Percentiles rank a stretch among this genome's conserved stretches.
Conservation (phyloP, 257 asterid genomes). For the Solanum piurae region DNA sequence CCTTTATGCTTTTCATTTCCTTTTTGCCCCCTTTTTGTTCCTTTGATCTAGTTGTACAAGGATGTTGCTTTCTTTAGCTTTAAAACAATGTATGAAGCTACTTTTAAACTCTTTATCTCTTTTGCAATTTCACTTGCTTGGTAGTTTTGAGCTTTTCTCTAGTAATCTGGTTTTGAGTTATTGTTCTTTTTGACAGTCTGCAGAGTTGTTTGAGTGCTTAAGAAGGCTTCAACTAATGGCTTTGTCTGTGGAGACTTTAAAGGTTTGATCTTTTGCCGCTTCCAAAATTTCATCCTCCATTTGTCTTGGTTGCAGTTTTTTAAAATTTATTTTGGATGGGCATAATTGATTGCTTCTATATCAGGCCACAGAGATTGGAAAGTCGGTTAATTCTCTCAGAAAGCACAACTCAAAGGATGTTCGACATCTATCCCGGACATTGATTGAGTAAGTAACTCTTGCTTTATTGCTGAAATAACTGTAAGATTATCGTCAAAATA, state of each 20-base stretch:
- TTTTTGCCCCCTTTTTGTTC: background rate
- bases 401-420: slow-evolving; percentile 45
- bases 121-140: background rate
- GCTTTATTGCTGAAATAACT: background rate
- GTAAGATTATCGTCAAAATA: background rate
- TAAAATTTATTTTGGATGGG: background rate
- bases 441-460: slow-evolving; percentile 32
- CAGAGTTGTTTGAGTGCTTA: slow-evolving; percentile 44
- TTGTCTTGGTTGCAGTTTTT: background rate
- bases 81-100: background rate
- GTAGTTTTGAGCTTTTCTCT: slow-evolving; percentile 2
- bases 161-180: slow-evolving; percentile 38
- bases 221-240: slow-evolving; percentile 74
- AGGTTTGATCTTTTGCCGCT: slow-evolving; percentile 33
- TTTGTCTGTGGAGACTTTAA: slow-evolving; percentile 64
- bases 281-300: background rate
- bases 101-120: background rate
- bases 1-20: background rate
- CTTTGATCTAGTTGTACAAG: background rate
- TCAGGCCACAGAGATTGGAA: slow-evolving; percentile 57
- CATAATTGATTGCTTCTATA: slow-evolving; percentile 3
- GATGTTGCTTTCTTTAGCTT: background rate
- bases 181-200: background rate
- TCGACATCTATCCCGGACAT: slow-evolving; percentile 25
- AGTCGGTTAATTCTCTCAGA: slow-evolving; percentile 36